Conservation (phyloP, 2,329 filamentous ascomycete genomes). For the Monosporascus cannonballus region DNA sequence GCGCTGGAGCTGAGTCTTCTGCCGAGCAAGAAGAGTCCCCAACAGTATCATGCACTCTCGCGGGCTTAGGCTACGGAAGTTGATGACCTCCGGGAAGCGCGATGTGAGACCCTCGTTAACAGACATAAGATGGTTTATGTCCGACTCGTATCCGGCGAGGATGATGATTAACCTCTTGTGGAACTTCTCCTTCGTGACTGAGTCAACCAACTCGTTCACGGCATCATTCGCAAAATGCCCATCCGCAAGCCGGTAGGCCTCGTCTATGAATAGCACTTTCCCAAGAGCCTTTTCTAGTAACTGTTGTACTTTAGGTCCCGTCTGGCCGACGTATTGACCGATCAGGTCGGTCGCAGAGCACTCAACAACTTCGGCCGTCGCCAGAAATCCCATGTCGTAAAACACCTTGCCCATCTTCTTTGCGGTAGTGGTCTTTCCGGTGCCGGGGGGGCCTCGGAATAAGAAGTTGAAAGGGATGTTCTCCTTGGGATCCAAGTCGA, state of each 20-base stretch:
- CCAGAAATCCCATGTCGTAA: conserved; percentile 65
- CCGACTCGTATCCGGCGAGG: conserved; percentile 59
- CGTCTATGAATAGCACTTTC: conserved; percentile 64
- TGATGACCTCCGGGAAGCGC: conserved; percentile 55
- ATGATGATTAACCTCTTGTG: conserved; percentile 57
- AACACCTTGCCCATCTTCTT: conserved; percentile 68
- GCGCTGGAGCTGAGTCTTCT: conserved; percentile 23
- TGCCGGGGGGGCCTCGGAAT: conserved; percentile 60
- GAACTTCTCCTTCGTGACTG: conserved; percentile 48
- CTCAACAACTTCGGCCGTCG: conserved; percentile 53
- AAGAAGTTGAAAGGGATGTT: conserved; percentile 62
- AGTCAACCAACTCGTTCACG: conserved; percentile 45
- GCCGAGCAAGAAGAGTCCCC: conserved; percentile 11
- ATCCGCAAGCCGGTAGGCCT: conserved; percentile 59
- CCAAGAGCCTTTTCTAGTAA: conserved; percentile 51
- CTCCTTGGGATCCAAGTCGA: conserved; percentile 49
- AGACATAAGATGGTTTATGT: conserved; percentile 57
- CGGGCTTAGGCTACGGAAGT: conserved; percentile 43
- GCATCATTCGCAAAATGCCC: conserved; percentile 51
- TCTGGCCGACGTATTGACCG: conserved; percentile 62
- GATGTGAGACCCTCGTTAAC: conserved; percentile 59
- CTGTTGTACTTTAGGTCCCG: conserved; percentile 57
- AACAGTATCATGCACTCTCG: conserved; percentile 40
- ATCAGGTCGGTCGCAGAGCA: conserved; percentile 62
- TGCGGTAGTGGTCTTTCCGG: conserved; percentile 67